phyloP scores from a whole-genome alignment of 2,329 filamentous ascomycete species.

The Neofusicoccum kwambonambiense region DNA sequence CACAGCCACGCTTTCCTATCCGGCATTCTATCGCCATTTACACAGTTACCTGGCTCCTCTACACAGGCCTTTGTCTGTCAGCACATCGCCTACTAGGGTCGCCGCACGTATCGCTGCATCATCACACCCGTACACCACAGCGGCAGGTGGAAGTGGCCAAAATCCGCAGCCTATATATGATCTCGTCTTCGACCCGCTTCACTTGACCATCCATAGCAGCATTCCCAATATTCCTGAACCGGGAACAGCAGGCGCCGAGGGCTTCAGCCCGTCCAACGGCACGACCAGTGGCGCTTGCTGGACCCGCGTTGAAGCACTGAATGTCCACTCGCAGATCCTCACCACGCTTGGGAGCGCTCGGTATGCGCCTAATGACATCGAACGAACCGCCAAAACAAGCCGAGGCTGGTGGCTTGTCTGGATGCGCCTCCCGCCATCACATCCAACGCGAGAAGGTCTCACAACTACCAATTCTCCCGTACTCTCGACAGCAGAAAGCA shows the following conservation, averaged over 20 bases:
- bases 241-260: slow-evolving; percentile 42
- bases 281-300: slow-evolving; percentile 31
- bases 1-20: slow-evolving; percentile 53
- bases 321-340: slow-evolving; percentile 61
- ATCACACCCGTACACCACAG: slow-evolving; percentile 32
- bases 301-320: slow-evolving; percentile 60
- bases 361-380: slow-evolving; percentile 45
- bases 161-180: slow-evolving; percentile 54
- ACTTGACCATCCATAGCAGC: slow-evolving; percentile 59
- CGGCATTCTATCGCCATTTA: slow-evolving; percentile 49
- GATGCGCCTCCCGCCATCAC: slow-evolving; percentile 50
- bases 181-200: slow-evolving; percentile 59
- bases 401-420: slow-evolving; percentile 69
- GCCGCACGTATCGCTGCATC: slow-evolving; percentile 42
- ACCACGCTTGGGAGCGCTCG: slow-evolving; percentile 56
- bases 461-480: neutral
- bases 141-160: slow-evolving; percentile 20
- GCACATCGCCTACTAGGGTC: slow-evolving; percentile 43
- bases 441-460: neutral
- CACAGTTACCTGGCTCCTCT: slow-evolving; percentile 53
- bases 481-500: slow-evolving; percentile 18
- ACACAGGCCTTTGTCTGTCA: slow-evolving; percentile 44
- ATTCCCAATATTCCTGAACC: slow-evolving; percentile 64
- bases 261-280: slow-evolving; percentile 22
- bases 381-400: slow-evolving; percentile 61